Percentiles rank a stretch among this genome's conserved stretches.
These are phyloP conservation scores for Cruciata laevipes DNA, from an alignment of 257 asterid genomes.

Conservation along the genomic window DNA sequence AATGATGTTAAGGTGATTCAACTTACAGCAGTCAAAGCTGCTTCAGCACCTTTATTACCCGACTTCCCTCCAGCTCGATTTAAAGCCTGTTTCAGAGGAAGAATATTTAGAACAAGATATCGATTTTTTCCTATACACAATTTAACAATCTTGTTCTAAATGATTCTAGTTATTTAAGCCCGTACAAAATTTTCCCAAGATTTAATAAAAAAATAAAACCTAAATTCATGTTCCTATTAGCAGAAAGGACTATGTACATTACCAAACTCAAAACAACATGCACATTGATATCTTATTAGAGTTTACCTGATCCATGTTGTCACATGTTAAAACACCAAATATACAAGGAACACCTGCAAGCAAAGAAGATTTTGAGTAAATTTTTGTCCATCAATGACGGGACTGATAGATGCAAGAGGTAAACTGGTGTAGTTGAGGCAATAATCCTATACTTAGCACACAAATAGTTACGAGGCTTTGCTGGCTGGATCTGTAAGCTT, in stretches of 20 bases:
- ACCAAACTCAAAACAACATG: no score
- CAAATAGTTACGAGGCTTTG: no score
- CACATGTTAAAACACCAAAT: slow-evolving; percentile 87
- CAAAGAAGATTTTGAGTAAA: slow-evolving; percentile 5
- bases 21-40: slow-evolving; percentile 92
- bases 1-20: slow-evolving; percentile 3
- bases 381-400: slow-evolving; percentile 13
- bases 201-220: background rate
- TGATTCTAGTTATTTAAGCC: no score
- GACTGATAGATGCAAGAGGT: background rate
- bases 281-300: background rate
- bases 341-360: slow-evolving; percentile 88
- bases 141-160: no score
- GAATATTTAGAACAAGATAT: background rate
- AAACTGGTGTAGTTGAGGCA: background rate
- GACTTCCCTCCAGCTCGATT: slow-evolving; percentile 93
- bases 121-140: no score
- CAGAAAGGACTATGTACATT: background rate
- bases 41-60: slow-evolving; percentile 91
- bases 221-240: background rate
- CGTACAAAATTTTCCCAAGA: no score
- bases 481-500: background rate
- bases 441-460: background rate
- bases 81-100: slow-evolving; percentile 49
- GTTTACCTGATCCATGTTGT: slow-evolving; percentile 84